A percentile compares a stretch with the other conserved stretches of the same genome.
These are phyloP conservation scores for Zelonia costaricensis DNA, from an alignment of 208 protist genomes.

Conservation along the genomic window DNA sequence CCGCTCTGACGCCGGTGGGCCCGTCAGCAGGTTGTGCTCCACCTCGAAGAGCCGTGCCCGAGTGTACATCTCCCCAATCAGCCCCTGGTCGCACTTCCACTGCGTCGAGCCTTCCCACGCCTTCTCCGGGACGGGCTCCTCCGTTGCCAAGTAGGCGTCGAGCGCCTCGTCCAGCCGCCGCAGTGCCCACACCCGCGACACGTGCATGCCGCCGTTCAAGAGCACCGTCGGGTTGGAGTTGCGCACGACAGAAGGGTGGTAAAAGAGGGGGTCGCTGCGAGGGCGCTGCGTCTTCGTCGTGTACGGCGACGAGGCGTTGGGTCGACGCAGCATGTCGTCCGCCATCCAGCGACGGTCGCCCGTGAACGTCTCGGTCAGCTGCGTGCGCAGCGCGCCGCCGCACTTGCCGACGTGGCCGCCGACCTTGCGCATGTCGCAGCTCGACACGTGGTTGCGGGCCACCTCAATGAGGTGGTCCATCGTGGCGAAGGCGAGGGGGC, in stretches of 20 bases:
- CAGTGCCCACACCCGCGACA: constrained; percentile 39
- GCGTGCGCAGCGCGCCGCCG: background rate
- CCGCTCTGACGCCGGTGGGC: constrained; percentile 4
- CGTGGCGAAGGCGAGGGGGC: constrained; percentile 23
- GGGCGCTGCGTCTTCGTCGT: background rate
- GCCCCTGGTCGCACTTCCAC: constrained; percentile 34
- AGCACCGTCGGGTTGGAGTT: constrained; percentile 15
- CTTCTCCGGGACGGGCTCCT: constrained; percentile 16
- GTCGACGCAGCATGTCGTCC: constrained; percentile 10
- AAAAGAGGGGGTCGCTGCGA: constrained; percentile 23
- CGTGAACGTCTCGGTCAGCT: constrained; percentile 5
- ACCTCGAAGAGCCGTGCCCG: constrained; percentile 30
- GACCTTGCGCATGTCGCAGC: constrained; percentile 1
- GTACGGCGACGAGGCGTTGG: constrained; percentile 10
- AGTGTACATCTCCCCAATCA: constrained; percentile 34
- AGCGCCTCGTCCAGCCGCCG: constrained; percentile 15
- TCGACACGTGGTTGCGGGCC: constrained; percentile 26
- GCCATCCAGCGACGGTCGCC: constrained; percentile 11
- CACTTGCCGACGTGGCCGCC: constrained; percentile 4
- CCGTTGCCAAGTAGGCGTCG: constrained; percentile 10
- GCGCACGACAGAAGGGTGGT: constrained; percentile 12
- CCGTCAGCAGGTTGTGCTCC: constrained; percentile 28
- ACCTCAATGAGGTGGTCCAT: constrained; percentile 35
- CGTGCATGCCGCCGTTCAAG: constrained; percentile 32
- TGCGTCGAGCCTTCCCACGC: constrained; percentile 9